These are phyloP conservation scores for Thermomucor indicae-seudaticae DNA, from an alignment of 371 early-diverging fungal species.

Conservation along the genomic window DNA sequence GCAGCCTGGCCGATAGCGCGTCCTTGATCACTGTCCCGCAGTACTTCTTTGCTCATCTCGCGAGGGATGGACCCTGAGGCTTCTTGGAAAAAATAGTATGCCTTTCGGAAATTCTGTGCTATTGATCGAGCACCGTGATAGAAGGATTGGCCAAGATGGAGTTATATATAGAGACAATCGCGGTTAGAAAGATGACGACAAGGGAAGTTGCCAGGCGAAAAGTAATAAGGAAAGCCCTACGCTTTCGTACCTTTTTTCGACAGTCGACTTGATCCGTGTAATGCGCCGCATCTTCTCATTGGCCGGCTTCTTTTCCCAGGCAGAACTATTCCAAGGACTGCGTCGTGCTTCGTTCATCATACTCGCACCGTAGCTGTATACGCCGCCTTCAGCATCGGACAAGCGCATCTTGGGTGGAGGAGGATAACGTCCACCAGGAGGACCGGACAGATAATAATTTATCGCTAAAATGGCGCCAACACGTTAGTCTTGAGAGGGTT, in stretches of 20 bases:
- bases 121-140: slow-evolving; percentile 73
- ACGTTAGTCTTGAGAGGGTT: background rate
- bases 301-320: too few relatives aligned
- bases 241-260: too few relatives aligned
- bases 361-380: slow-evolving; percentile 76
- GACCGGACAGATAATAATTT: slow-evolving; percentile 65
- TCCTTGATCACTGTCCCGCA: slow-evolving; percentile 18
- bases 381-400: slow-evolving; percentile 76
- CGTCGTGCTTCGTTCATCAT: slow-evolving; percentile 25
- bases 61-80: slow-evolving; percentile 33
- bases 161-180: too few relatives aligned
- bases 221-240: too few relatives aligned
- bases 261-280: too few relatives aligned
- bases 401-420: slow-evolving; percentile 68
- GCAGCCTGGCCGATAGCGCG: slow-evolving; percentile 65
- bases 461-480: slow-evolving; percentile 44
- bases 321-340: too few relatives aligned
- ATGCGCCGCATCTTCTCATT: too few relatives aligned
- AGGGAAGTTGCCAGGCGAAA: too few relatives aligned
- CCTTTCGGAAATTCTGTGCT: slow-evolving; percentile 60
- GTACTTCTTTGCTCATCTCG: slow-evolving; percentile 17
- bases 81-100: slow-evolving; percentile 52
- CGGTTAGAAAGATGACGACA: too few relatives aligned
- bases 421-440: slow-evolving; percentile 76
- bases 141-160: slow-evolving; percentile 70